Evolutionary conservation across 768 basidiomycete genomes (phyloP).

Genomic region (Lactifluus rugatus): DNA sequence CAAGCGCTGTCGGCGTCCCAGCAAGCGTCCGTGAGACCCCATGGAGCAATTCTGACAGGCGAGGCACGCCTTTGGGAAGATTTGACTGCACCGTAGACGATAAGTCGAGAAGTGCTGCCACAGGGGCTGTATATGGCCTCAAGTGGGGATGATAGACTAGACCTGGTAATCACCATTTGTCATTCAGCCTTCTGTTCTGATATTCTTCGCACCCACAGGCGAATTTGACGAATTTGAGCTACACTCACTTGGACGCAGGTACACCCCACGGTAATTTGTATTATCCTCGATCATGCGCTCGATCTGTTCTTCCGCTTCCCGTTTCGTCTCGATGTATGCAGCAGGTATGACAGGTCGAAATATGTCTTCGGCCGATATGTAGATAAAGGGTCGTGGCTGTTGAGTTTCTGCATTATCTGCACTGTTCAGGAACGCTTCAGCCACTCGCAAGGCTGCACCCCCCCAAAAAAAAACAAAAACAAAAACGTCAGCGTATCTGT

Average conservation of each 20-base stretch:
- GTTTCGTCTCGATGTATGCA: constrained; percentile 89
- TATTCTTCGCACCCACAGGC: neutral
- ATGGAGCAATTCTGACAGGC: constrained; percentile 56
- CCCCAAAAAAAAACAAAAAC: neutral
- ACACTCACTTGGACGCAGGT: constrained; percentile 79
- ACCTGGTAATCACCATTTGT: constrained; percentile 37
- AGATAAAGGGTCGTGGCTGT: constrained; percentile 64
- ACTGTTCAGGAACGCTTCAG: constrained; percentile 61
- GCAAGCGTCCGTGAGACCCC: constrained; percentile 29
- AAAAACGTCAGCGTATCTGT: neutral
- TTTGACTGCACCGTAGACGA: constrained; percentile 63
- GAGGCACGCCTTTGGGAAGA: constrained; percentile 46
- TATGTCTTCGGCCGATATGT: constrained; percentile 91
- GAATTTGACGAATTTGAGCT: constrained; percentile 1
- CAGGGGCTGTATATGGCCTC: constrained; percentile 79
- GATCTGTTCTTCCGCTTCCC: constrained; percentile 76
- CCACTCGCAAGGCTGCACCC: constrained; percentile 55
- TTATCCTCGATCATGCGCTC: constrained; percentile 37
- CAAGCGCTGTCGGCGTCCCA: constrained; percentile 38
- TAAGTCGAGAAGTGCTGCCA: constrained; percentile 75
- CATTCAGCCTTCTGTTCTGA: neutral
- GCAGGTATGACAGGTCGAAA: constrained; percentile 79
- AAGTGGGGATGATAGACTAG: constrained; percentile 94
- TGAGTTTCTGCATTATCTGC: constrained; percentile 23
- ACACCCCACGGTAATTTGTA: constrained; percentile 56